Conservation (phyloP, 768 basidiomycete species). For the Tylopilus sp. region DNA sequence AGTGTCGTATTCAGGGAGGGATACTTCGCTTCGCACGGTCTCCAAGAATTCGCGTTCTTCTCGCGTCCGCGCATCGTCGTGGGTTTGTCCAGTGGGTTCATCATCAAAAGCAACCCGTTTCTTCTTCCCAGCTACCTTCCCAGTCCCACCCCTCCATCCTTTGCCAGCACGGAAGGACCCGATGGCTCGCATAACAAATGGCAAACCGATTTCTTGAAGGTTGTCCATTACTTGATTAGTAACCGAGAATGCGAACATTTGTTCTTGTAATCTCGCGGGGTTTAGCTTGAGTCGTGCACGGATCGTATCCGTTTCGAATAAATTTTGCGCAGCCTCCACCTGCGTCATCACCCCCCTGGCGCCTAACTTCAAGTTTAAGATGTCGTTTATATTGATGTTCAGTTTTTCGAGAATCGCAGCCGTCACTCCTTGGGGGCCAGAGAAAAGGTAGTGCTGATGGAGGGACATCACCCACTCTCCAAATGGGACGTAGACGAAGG, state of each 20-base stretch:
- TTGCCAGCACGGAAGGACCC: conserved; percentile 47
- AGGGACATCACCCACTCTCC: conserved; percentile 77
- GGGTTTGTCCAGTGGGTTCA: conserved; percentile 36
- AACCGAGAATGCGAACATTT: conserved; percentile 92
- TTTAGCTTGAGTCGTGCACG: conserved; percentile 58
- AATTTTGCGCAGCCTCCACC: conserved; percentile 12
- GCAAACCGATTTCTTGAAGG: conserved; percentile 77
- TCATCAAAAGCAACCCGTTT: conserved; percentile 75
- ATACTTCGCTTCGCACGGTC: conserved; percentile 69
- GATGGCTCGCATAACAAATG: conserved; percentile 66
- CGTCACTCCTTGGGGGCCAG: conserved; percentile 12
- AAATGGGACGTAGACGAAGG: conserved; percentile 94
- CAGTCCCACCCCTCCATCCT: conserved; percentile 25
- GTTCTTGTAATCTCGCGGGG: conserved; percentile 71
- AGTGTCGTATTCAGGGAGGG: conserved; percentile 74
- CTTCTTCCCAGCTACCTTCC: conserved; percentile 38
- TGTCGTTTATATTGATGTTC: conserved; percentile 25
- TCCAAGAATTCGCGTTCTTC: conserved; percentile 82
- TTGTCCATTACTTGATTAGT: conserved; percentile 84
- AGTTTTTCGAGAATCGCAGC: conserved; percentile 20
- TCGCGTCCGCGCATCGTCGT: conserved; percentile 34
- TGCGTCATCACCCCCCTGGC: conserved; percentile 5
- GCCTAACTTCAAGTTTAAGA: conserved; percentile 29
- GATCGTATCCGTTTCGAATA: conserved; percentile 51
- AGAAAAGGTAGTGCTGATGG: conserved; percentile 34